Evolutionary conservation across 495 filamentous ascomycete genomes (phyloP), one percentile per base, ranked within the genome.

Genomic region (Bombardia bombarda): DNA sequence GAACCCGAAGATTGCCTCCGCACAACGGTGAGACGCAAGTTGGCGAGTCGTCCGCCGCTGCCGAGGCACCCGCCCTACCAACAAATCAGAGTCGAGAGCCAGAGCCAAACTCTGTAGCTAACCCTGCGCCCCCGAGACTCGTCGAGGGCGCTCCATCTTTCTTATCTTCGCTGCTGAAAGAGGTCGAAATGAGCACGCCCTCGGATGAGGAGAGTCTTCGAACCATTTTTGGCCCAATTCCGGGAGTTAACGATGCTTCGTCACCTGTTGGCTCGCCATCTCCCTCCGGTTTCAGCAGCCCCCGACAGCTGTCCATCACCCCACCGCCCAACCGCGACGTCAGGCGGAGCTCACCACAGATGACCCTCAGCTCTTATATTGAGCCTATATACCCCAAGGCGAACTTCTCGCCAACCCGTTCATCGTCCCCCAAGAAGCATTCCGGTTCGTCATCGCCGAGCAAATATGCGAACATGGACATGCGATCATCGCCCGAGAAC

Each of bases 121-220:
- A 44, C 18, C 36, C 31, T n/a, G 16, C 45, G 0, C 51, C 38
- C 35, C 47, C 49, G 40, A 32, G 47, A 20, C 33, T 49, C 40
- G 48, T 32, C 1, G 49, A 25, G 14, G 39, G 38, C 24, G 54
- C 43, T 37, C 61, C 69, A 0, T 74, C 72, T 8, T 95, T 95
- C 61, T 64, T 95, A 3, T 81, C 85, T 30, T 88, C 87, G 0
- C 70, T 96, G 12, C 66, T 96, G 37, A 84, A 83, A 51, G 89
- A 96, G 55, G 88, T 96, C 0, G 87, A 93, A 61, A 79, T 78
- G 51, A 79, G 83, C 38, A 62, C 80, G 1, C 53, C 55, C 5
- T 68, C 68, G 0, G 70, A 78, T 34, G 76, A 77, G 24, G 77
- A 78, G 37, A 68, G 58, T 13, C 59, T 74, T 21, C 68, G 73